Evolutionary conservation across 2,329 filamentous ascomycete genomes (phyloP), one percentile per base, ranked within the genome.

Genomic region (Diaporthe amygdali): DNA sequence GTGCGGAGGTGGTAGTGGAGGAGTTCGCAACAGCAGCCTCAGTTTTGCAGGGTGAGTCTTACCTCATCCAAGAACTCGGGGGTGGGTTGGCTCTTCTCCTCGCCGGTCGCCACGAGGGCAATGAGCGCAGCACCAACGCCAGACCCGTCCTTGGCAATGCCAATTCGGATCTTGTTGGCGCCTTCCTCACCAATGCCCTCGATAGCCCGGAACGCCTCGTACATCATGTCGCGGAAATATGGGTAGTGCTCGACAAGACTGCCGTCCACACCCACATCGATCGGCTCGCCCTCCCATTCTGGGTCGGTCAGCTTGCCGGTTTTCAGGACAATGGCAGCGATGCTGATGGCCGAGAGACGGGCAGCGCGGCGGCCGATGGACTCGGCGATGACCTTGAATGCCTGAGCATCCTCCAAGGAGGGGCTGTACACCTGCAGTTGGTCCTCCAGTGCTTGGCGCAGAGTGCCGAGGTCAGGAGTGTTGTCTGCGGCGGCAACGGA

Each of bases 201-300:
- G 67, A 97, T 90, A 69, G 90, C 90, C 63, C 91, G 85, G 71
- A 98, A 86, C 8, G 94, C 94, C 79, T 97, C 93, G 73, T 95
- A 90, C 74, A 98, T 93, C 85, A 96, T 93, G 70, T 93, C 92
- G 75, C 96, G 91, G 83, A 98, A 99, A 78, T 91, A 92, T 10
- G 96, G 96, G 82, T 98, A 98, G 84, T 97, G 96, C 82, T 98
- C 96, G 2, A 98, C 95, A 67, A 99, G 85, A 79, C 92, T 95
- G 75, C 96, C 96, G 79, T 99, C 96, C 2, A 98, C 96, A 77
- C 96, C 96, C 76, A 99, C 90, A 79, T 99, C 96, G 69, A 93
- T 85, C 32, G 96, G 88, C 66, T 95, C 89, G 55, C 94, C 91
- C 10, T 89, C 86, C 64, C 68, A 68, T 15, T 90, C 87, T 22